Base-by-base conservation (phyloP, 2,329 filamentous ascomycete species). In the Colletotrichum sojae region DNA sequence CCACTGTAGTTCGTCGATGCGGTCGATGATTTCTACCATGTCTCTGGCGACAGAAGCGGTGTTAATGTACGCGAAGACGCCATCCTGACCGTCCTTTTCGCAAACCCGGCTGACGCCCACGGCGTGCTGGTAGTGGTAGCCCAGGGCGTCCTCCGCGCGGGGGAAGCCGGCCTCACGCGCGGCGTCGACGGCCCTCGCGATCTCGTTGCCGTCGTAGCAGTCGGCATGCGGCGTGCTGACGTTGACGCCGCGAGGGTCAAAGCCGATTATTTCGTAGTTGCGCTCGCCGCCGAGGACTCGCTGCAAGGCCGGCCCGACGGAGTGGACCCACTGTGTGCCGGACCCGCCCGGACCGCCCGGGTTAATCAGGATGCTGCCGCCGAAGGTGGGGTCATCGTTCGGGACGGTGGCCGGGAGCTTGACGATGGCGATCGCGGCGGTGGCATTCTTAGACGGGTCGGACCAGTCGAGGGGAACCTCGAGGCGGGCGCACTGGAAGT, bases 381-480 rank as follows among this genome's bases (percentile, higher is more conserved):
- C 78, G 62, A 78, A 81, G n/a, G 69, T 65, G 6, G 75, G 76
- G 67, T 78, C 76, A 40, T 71, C 57, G 25, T 75, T 75, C 5
- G 74, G 61, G 15, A 81, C 80, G 1, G 68, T 69, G 27, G 79
- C 78, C 2, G 79, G 78, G 6, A 78, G 73, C 48, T 75, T 76
- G 43, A 76, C 71, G 55, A 81, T 74, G 54, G 80, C 79, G 36
- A 83, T 69, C 18, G 74, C 76, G 20, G 78, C 76, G 2, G 72
- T 57, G 12, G 8, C n/a, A 9, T 61, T 61, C 6, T 45, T 61
- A 16, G 36, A 45, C 4, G 58, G 48, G 3, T 79, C 73, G 5
- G 73, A 75, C 81, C 81, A 85, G 75, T 85, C 78, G 25, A 85
- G 78, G 0, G 83, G 83, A 6, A 85, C 78, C 2, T 75, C 48